Evolutionary conservation across 495 filamentous ascomycete species (phyloP).

Genomic region (Talaromyces wortmannii): DNA sequence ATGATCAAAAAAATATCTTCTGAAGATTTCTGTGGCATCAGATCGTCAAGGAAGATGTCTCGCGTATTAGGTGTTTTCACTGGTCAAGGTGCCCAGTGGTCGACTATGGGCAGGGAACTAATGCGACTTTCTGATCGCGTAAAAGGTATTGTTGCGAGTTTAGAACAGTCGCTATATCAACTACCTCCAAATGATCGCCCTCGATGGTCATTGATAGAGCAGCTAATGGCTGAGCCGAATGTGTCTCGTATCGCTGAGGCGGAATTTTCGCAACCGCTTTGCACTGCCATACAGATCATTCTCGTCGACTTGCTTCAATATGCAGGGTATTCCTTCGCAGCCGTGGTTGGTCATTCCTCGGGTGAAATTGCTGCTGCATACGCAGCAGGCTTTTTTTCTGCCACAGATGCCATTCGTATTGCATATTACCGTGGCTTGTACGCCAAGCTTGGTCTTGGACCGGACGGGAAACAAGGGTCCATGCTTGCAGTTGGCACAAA

Average conservation of each 20-base stretch:
- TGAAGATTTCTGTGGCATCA: no score
- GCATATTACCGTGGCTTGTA: conserved; percentile 7
- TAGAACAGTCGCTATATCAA: no score
- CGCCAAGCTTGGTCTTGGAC: not conserved
- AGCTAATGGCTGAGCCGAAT: not conserved
- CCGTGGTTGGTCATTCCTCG: conserved; percentile 52
- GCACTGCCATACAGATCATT: conserved; percentile 22
- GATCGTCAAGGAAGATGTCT: no score
- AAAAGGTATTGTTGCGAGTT: no score
- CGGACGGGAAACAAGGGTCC: not conserved
- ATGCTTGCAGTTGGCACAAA: conserved; percentile 45
- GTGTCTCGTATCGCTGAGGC: conserved; percentile 1
- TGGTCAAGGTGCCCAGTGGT: no score
- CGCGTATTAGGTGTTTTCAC: no score
- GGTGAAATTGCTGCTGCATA: conserved; percentile 57
- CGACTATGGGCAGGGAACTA: no score
- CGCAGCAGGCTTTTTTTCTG: conserved; percentile 35
- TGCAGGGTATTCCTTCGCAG: conserved; percentile 17
- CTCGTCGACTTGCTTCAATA: conserved; percentile 20
- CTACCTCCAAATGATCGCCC: not conserved
- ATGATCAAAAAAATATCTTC: no score
- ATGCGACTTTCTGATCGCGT: no score
- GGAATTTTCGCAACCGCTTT: conserved; percentile 10
- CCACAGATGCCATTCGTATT: conserved; percentile 3
- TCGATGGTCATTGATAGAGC: conserved; percentile 4